These are phyloP conservation scores for Mallotus repandus DNA, from an alignment of 441 rosid genomes.

Conservation along the genomic window DNA sequence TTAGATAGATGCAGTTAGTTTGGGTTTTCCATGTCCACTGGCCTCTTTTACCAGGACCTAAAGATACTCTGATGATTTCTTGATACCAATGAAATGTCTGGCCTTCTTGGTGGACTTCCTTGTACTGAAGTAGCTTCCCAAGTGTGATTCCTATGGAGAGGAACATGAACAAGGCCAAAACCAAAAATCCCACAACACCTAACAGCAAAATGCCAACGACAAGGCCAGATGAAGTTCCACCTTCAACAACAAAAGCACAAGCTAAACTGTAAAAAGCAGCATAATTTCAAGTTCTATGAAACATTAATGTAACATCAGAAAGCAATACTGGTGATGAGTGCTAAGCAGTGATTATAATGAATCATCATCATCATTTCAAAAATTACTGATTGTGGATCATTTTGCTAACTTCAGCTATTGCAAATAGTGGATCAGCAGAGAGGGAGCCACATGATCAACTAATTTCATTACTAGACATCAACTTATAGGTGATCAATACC, in stretches of 20 bases:
- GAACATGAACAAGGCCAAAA: constrained; percentile 62
- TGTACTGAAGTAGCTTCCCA: constrained; percentile 87
- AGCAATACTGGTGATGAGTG: not conserved
- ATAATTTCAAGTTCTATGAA: constrained; percentile 5
- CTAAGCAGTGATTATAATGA: not conserved
- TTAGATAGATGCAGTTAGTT: constrained; percentile 40
- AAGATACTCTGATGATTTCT: constrained; percentile 74
- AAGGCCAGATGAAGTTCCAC: constrained; percentile 47
- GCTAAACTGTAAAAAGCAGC: not conserved
- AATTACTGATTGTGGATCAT: not conserved
- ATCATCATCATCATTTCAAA: not conserved
- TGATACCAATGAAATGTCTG: constrained; percentile 87
- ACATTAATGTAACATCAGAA: not conserved
- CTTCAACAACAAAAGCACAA: constrained; percentile 34
- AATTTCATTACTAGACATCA: not conserved
- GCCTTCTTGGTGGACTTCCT: constrained; percentile 93
- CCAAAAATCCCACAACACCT: constrained; percentile 43
- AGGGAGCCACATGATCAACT: not conserved
- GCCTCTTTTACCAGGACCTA: constrained; percentile 95
- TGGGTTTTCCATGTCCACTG: constrained; percentile 91
- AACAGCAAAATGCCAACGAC: constrained; percentile 62
- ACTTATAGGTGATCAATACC: not conserved
- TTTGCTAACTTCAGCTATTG: not conserved
- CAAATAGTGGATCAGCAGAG: not conserved
- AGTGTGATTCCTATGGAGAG: constrained; percentile 81